These are phyloP conservation scores for Trichoderma breve DNA, from an alignment of 2,329 filamentous ascomycete species.

Conservation along the genomic window DNA sequence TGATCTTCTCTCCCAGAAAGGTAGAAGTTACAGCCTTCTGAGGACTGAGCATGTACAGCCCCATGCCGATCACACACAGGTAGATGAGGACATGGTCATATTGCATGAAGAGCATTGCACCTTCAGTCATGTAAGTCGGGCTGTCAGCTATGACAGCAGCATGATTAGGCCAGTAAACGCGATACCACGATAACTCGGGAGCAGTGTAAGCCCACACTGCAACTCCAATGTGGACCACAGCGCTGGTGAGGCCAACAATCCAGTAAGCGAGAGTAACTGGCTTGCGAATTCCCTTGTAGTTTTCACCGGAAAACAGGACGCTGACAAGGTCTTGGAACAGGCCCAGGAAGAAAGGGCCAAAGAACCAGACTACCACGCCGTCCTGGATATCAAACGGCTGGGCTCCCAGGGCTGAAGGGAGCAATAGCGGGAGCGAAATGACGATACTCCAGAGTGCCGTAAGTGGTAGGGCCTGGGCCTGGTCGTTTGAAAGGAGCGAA, in stretches of 20 bases:
- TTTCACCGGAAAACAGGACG: neutral
- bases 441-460: neutral
- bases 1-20: neutral
- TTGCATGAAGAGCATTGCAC: neutral
- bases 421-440: neutral
- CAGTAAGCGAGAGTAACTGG: neutral
- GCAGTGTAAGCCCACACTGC: neutral
- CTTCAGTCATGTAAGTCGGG: neutral
- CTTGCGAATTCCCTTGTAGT: neutral
- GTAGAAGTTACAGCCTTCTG: neutral
- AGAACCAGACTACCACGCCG: neutral
- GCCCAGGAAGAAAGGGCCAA: neutral
- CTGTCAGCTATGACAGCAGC: neutral
- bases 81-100: constrained; percentile 8
- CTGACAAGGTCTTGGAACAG: neutral
- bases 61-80: neutral
- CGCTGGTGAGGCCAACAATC: constrained; percentile 6
- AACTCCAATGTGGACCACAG: neutral
- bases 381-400: neutral
- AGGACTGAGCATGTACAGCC: neutral
- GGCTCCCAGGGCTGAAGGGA: neutral
- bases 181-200: neutral
- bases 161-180: neutral
- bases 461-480: neutral
- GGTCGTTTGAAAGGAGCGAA: neutral